Evolutionary conservation across 2,329 filamentous ascomycete species (phyloP).

Genomic region (Beauveria bassiana): DNA sequence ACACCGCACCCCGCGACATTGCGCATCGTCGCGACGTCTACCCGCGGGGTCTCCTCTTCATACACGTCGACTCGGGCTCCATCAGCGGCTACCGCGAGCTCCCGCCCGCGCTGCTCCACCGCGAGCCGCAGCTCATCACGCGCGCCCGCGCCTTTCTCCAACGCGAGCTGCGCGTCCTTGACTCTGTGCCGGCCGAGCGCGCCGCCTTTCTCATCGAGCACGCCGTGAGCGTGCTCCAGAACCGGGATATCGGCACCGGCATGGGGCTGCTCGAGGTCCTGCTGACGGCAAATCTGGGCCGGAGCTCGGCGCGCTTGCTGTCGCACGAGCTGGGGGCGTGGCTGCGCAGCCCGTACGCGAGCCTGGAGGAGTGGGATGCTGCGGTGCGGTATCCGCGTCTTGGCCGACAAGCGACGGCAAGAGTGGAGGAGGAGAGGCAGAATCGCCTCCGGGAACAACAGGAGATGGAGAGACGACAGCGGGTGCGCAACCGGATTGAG

Average conservation of each 20-base stretch:
- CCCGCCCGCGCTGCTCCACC: constrained; percentile 56
- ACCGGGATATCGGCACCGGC: constrained; percentile 52
- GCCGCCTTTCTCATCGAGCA: constrained; percentile 83
- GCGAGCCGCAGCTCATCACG: constrained; percentile 60
- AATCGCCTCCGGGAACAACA: not conserved
- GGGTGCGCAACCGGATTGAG: no score
- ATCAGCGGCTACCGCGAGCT: constrained; percentile 70
- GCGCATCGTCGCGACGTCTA: constrained; percentile 59
- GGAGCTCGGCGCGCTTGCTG: constrained; percentile 65
- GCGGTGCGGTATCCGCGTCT: constrained; percentile 59
- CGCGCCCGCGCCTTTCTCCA: constrained; percentile 76
- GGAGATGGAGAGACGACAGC: not conserved
- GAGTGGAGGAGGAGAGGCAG: no score
- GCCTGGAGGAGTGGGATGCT: constrained; percentile 70
- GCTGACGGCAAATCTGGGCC: constrained; percentile 69
- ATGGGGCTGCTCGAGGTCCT: constrained; percentile 29
- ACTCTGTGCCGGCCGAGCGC: constrained; percentile 44
- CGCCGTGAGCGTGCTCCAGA: constrained; percentile 63
- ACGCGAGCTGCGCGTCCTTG: constrained; percentile 76
- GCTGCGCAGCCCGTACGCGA: constrained; percentile 70
- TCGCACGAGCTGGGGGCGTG: constrained; percentile 79
- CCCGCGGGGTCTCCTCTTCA: constrained; percentile 60
- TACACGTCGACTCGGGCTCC: constrained; percentile 75
- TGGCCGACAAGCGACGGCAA: not conserved
- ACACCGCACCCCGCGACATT: constrained; percentile 29